These are phyloP conservation scores for Termitomyces sp. DNA, from an alignment of 768 basidiomycete genomes.

Conservation along the genomic window DNA sequence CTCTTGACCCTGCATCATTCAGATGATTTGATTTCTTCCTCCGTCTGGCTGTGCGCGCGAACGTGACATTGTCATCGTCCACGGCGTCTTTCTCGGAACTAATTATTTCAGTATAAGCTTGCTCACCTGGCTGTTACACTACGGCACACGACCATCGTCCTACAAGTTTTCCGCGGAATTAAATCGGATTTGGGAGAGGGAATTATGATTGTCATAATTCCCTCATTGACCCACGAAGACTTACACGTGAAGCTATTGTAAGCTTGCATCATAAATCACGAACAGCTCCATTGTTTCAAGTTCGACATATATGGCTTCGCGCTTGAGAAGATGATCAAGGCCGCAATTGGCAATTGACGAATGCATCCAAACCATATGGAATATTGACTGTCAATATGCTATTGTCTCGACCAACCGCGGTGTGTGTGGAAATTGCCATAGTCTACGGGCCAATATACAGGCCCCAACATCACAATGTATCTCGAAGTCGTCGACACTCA, in stretches of 20 bases:
- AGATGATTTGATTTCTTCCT: constrained; percentile 2
- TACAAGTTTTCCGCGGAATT: background rate
- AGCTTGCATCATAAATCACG: background rate
- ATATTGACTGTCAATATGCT: background rate
- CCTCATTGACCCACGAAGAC: background rate
- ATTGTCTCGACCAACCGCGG: background rate
- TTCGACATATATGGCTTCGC: background rate
- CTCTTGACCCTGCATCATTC: constrained; percentile 4
- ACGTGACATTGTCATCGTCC: background rate
- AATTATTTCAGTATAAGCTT: background rate
- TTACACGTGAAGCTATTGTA: background rate
- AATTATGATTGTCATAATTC: background rate
- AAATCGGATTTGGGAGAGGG: background rate
- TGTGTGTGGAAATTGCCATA: background rate
- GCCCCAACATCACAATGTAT: background rate
- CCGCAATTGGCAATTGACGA: background rate
- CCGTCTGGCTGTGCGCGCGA: constrained; percentile 4
- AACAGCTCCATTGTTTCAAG: background rate
- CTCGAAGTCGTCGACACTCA: background rate
- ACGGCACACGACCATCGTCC: background rate
- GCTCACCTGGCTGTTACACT: too few relatives aligned
- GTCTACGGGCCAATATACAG: too few relatives aligned
- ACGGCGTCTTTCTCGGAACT: background rate
- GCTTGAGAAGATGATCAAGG: background rate
- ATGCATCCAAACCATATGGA: background rate